Percentiles rank a stretch among this genome's conserved stretches.
Evolutionary conservation across 495 filamentous ascomycete species (phyloP).

Genomic region (Lasiosphaeriaceae sp.): DNA sequence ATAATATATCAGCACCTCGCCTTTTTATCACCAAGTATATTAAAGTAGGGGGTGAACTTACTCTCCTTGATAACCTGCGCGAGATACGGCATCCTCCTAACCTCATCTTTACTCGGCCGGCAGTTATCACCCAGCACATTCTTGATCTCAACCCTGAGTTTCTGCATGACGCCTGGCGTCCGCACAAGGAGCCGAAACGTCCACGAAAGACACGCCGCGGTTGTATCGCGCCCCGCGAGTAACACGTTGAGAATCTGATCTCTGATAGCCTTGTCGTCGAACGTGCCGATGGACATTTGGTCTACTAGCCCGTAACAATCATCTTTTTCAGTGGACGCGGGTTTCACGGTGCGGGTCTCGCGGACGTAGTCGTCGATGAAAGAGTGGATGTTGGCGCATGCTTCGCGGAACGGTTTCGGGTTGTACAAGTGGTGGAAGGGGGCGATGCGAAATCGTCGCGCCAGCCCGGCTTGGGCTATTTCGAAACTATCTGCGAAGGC

Average conservation of each 20-base stretch:
- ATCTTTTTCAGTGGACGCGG: not conserved
- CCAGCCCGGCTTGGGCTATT: constrained; percentile 32
- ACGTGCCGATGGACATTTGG: constrained; percentile 10
- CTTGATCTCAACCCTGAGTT: constrained; percentile 67
- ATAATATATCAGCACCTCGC: too few species aligned
- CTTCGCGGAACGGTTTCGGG: constrained; percentile 28
- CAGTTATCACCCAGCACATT: constrained; percentile 46
- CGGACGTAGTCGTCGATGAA: constrained; percentile 39
- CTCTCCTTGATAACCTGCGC: constrained; percentile 77
- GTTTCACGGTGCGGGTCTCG: not conserved
- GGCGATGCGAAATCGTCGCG: constrained; percentile 36
- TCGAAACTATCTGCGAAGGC: constrained; percentile 38
- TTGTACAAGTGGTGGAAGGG: constrained; percentile 37
- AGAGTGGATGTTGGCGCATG: constrained; percentile 35
- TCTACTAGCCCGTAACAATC: not conserved
- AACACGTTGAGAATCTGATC: constrained; percentile 25
- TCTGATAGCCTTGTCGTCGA: not conserved
- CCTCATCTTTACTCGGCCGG: constrained; percentile 62
- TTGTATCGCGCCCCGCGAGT: constrained; percentile 1
- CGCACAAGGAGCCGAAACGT: constrained; percentile 30
- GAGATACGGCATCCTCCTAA: constrained; percentile 71
- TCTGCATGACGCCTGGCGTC: constrained; percentile 65
- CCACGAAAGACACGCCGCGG: constrained; percentile 1
- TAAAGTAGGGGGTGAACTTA: too few species aligned
- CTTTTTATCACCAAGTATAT: too few species aligned